Evolutionary conservation across 2,329 filamentous ascomycete genomes (phyloP), one percentile per base, ranked within the genome.

Genomic region (Blastomyces parvus): DNA sequence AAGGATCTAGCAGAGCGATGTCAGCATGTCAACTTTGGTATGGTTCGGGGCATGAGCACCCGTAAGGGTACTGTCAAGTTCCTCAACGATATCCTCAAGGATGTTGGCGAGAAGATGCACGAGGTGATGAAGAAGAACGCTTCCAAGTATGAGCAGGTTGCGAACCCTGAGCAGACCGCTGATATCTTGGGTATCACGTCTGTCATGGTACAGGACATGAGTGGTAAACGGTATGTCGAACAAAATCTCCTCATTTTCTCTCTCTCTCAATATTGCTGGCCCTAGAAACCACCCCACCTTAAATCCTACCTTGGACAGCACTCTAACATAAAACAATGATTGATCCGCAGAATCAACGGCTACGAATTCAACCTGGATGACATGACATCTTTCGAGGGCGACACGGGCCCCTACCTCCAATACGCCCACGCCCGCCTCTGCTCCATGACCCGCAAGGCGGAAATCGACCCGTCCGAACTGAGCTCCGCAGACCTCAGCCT

Each of bases 181-280:
- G 94, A 97, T 78, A 90, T 85, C 13, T 84, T 97, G 2, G 94
- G 93, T 67, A 97, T 97, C 73, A 92, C 89, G 67, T 88, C 89
- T 72, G 93, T 97, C 73, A 97, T 97, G 91, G 91, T 96, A 25
- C 93, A 97, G 77, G 94, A 97, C 73, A 96, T 97, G 91, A 89
- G 85, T 68, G 94, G 93, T 74, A 97, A 97, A 85, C 85, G 90
- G 87, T 88, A 77, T 67, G 83, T 71, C 30, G 13, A 25, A 59
- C 22, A 58, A 27, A 30, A 14, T 17, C 9, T 52, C 19, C 8
- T 56, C n/a, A 27, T 3, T 19, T 4, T 30, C 3, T 38, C n/a
- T 30, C 4, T 13, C n/a, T 30, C 50, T 33, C 40, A 76, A 73
- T 82, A n/a, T 76, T 78, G 46, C 3, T 48, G 8, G 8, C n/a